These are phyloP conservation scores for Dictyostelium brefeldianum DNA, from an alignment of 78 protist genomes.

Conservation along the genomic window DNA sequence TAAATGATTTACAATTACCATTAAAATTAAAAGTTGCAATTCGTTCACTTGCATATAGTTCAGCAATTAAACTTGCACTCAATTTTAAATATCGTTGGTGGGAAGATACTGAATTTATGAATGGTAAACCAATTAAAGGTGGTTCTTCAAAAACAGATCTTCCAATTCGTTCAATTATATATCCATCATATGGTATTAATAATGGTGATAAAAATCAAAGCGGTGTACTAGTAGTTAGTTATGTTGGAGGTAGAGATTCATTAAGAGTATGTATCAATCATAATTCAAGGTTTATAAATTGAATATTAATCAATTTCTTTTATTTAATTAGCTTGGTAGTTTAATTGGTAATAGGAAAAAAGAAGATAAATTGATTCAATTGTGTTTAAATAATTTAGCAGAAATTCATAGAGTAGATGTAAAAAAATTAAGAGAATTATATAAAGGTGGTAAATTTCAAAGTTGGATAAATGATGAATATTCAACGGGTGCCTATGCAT, in stretches of 20 bases:
- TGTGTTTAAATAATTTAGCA: not conserved
- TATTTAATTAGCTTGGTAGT: too few relatives aligned
- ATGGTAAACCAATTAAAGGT: slow-evolving; percentile 22
- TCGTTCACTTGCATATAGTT: slow-evolving; percentile 5
- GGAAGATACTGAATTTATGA: slow-evolving; percentile 23
- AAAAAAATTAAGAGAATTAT: not conserved
- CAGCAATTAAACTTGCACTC: not conserved
- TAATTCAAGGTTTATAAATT: too few relatives aligned
- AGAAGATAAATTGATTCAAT: not conserved
- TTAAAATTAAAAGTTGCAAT: not conserved
- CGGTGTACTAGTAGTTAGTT: not conserved
- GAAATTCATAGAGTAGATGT: not conserved
- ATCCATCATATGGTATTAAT: slow-evolving; percentile 59
- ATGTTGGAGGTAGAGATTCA: slow-evolving; percentile 15
- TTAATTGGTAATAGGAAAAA: not conserved
- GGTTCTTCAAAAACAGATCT: slow-evolving; percentile 22
- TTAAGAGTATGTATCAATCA: too few relatives aligned
- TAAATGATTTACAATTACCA: not conserved
- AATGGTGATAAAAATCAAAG: not conserved
- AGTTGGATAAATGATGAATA: too few relatives aligned
- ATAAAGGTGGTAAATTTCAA: too few relatives aligned
- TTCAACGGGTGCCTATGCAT: slow-evolving; percentile 14
- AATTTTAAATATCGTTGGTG: slow-evolving; percentile 15
- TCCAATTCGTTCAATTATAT: slow-evolving; percentile 18
- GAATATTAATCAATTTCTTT: too few relatives aligned